Evolutionary conservation across 352 stramenopile species (phyloP).

Genomic region (Peronospora belbahrii): DNA sequence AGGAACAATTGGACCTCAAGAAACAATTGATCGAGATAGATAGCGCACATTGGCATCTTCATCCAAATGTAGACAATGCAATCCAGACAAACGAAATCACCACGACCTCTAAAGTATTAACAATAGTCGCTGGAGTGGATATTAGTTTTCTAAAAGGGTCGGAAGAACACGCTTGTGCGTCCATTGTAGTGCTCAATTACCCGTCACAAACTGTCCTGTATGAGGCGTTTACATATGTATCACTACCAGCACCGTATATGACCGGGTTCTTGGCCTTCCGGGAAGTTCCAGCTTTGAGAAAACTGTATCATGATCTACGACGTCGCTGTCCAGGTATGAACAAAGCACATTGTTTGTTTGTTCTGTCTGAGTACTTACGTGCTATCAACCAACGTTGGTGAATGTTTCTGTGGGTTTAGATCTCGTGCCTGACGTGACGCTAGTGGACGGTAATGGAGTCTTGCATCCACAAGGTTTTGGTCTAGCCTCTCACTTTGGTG

Average conservation of each 20-base stretch:
- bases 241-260: constrained; percentile 74
- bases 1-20: constrained; percentile 56
- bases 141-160: constrained; percentile 81
- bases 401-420: constrained; percentile 20
- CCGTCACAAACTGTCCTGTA: constrained; percentile 58
- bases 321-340: constrained; percentile 41
- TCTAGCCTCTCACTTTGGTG: constrained; percentile 89
- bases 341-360: neutral
- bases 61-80: neutral
- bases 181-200: constrained; percentile 70
- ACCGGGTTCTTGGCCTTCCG: constrained; percentile 75
- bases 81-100: neutral
- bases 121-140: constrained; percentile 62
- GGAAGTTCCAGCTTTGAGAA: constrained; percentile 62
- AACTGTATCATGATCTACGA: constrained; percentile 56
- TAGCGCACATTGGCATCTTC: constrained; percentile 34
- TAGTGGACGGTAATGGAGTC: constrained; percentile 90
- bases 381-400: neutral
- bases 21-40: constrained; percentile 38
- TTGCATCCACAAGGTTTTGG: constrained; percentile 88
- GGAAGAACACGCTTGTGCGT: constrained; percentile 72
- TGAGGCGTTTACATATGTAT: constrained; percentile 80
- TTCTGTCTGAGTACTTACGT: neutral
- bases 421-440: constrained; percentile 72
- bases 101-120: constrained; percentile 19